Conservation (phyloP, 169 alveolate species). For the Hammondia hammondi region DNA sequence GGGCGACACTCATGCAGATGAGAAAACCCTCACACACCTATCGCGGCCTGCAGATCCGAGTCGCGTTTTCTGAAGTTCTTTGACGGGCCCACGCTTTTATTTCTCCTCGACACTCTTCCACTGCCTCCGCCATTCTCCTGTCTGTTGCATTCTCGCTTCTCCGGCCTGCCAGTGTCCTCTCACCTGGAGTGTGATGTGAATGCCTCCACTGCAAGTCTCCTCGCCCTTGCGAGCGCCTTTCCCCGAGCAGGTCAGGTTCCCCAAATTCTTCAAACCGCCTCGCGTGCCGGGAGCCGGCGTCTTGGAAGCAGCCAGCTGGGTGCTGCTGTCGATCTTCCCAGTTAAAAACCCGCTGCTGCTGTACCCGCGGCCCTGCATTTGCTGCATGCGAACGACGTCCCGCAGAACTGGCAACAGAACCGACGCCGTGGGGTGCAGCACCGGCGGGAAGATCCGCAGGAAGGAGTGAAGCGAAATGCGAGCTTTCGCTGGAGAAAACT, state of each 20-base stretch:
- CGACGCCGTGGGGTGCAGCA: conserved; percentile 33
- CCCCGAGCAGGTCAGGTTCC: neutral
- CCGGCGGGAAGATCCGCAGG: conserved; percentile 42
- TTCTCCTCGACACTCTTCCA: neutral
- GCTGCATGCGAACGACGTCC: conserved; percentile 22
- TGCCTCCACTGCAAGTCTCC: conserved; percentile 1
- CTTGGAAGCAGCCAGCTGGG: neutral
- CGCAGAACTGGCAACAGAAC: conserved; percentile 27
- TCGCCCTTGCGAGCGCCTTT: conserved; percentile 33
- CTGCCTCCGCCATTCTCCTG: neutral
- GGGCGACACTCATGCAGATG: too few relatives aligned
- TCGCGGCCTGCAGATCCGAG: too few relatives aligned
- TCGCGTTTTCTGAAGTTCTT: too few relatives aligned
- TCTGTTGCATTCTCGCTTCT: neutral
- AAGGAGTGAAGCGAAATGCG: conserved; percentile 35
- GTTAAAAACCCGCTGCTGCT: neutral
- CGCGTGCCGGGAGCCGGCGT: neutral
- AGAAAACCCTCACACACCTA: too few relatives aligned
- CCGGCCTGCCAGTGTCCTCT: neutral
- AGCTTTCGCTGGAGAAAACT: conserved; percentile 34
- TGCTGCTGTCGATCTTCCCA: neutral
- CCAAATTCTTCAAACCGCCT: neutral
- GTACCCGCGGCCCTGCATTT: neutral
- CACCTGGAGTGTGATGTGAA: conserved; percentile 24
- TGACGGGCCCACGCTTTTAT: too few relatives aligned